Percentiles rank a stretch among this genome's conserved stretches.
These are phyloP conservation scores for Backusella macrospora DNA, from an alignment of 192 early-diverging fungal species.

Conservation along the genomic window DNA sequence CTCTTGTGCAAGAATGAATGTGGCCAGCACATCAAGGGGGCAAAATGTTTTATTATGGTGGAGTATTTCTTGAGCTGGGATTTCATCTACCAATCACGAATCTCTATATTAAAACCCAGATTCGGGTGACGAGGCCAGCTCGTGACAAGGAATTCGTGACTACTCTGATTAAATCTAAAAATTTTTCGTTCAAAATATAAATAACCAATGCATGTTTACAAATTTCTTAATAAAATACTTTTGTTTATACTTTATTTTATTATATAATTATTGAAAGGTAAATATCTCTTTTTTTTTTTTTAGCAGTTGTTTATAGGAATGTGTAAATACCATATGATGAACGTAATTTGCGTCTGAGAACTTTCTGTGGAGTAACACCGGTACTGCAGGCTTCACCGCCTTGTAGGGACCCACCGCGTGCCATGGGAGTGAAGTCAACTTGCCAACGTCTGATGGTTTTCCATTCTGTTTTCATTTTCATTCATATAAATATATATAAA, in stretches of 20 bases:
- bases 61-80: too few species aligned
- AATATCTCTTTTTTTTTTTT: not conserved
- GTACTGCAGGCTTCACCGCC: not conserved
- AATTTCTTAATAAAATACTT: too few species aligned
- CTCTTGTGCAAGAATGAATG: too few species aligned
- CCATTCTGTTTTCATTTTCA: not conserved
- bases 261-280: not conserved
- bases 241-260: not conserved
- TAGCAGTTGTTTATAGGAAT: not conserved
- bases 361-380: conserved; percentile 15
- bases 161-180: not conserved
- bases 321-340: conserved; percentile 2
- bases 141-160: too few species aligned
- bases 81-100: too few species aligned
- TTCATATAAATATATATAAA: not conserved
- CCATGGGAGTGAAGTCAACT: conserved; percentile 2
- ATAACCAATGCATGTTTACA: not conserved
- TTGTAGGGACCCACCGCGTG: conserved; percentile 22
- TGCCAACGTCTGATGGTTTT: conserved; percentile 18
- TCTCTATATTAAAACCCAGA: too few species aligned
- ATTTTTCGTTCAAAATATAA: not conserved
- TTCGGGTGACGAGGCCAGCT: too few species aligned
- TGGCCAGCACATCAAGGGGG: too few species aligned
- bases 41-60: too few species aligned
- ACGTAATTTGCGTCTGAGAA: conserved; percentile 24